A percentile compares a stretch with the other conserved stretches of the same genome.
These are phyloP conservation scores for Epichloe gansuensis DNA, from an alignment of 2,329 filamentous ascomycete genomes.

Conservation along the genomic window DNA sequence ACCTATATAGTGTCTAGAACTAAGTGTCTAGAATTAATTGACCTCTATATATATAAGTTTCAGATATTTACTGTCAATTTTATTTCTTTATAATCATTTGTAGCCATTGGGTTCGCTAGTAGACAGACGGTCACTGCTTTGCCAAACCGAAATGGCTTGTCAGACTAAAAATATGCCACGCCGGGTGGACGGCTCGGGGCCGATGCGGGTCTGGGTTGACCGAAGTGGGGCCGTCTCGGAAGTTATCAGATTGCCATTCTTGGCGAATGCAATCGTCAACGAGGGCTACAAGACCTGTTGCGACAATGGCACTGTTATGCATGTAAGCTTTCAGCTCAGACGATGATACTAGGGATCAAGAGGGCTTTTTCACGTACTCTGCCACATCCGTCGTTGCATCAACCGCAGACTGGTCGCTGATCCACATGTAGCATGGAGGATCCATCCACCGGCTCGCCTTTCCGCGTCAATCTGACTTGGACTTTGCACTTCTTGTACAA, in stretches of 20 bases:
- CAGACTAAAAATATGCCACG: conserved; percentile 10
- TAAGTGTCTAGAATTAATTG: too few species aligned
- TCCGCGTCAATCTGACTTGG: conserved; percentile 60
- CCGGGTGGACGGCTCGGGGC: neutral
- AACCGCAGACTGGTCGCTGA: conserved; percentile 62
- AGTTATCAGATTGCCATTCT: conserved; percentile 42
- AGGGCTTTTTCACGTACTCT: conserved; percentile 48
- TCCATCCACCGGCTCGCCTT: conserved; percentile 70
- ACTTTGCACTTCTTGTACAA: conserved; percentile 68
- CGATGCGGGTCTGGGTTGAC: neutral
- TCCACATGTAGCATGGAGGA: conserved; percentile 84
- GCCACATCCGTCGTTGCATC: conserved; percentile 65
- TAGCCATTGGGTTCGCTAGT: conserved; percentile 14
- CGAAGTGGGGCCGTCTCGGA: conserved; percentile 3
- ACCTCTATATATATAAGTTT: too few species aligned
- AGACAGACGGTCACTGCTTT: conserved; percentile 26
- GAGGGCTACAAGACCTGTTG: conserved; percentile 78
- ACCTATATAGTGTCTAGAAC: too few species aligned
- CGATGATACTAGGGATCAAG: too few species aligned
- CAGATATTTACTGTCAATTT: too few species aligned
- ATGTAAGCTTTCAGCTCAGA: conserved; percentile 12
- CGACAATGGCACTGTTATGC: conserved; percentile 62
- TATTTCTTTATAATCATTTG: neutral
- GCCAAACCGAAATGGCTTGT: conserved; percentile 25
- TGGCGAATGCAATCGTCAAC: conserved; percentile 86